phyloP scores from a whole-genome alignment of 169 alveolate genomes.

The Plasmodium relictum region DNA sequence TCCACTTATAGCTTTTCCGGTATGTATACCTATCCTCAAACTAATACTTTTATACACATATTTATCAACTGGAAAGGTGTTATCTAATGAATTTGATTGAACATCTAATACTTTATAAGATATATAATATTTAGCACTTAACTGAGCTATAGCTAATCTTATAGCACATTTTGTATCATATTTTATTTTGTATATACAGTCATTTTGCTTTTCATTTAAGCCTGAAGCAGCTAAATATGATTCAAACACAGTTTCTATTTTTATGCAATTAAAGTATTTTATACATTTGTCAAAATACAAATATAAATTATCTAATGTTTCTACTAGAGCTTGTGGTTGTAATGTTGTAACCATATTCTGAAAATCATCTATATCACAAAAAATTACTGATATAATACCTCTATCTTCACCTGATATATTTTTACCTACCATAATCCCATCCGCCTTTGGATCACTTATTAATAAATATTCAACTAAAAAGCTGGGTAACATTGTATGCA shows the following conservation, averaged over 20 bases:
- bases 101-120: constrained; percentile 90
- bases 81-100: constrained; percentile 92
- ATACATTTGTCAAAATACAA: constrained; percentile 95
- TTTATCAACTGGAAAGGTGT: constrained; percentile 83
- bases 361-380: constrained; percentile 97
- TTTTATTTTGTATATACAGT: constrained; percentile 52
- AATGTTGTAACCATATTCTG: constrained; percentile 95
- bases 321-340: constrained; percentile 94
- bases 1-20: constrained; percentile 97
- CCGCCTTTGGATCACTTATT: constrained; percentile 79
- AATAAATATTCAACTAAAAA: constrained; percentile 90
- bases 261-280: constrained; percentile 92
- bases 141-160: constrained; percentile 74
- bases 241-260: constrained; percentile 94
- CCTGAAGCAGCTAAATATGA: constrained; percentile 95
- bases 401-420: constrained; percentile 90
- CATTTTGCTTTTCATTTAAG: constrained; percentile 77
- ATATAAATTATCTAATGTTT: constrained; percentile 94
- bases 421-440: constrained; percentile 82
- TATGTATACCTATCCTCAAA: constrained; percentile 95
- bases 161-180: constrained; percentile 78
- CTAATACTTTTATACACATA: constrained; percentile 80
- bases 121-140: constrained; percentile 75
- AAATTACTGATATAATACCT: constrained; percentile 95
- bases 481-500: constrained; percentile 93